Conservation (phyloP, 805 yeast genomes). For the Pichia pseudocactophila region DNA sequence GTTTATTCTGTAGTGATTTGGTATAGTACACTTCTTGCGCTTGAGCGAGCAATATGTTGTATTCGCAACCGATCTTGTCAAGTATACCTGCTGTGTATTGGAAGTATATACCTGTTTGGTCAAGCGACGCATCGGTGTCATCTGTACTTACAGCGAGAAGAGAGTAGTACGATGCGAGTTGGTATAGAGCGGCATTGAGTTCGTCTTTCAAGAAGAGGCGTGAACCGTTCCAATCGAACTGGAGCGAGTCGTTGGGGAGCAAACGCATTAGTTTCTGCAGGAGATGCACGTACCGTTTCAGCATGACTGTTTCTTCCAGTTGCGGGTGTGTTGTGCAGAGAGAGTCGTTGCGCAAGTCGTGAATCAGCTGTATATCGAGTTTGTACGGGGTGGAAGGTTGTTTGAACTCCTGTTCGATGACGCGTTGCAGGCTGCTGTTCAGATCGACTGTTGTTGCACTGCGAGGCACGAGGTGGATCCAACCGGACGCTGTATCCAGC, state of each 20-base stretch:
- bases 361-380: constrained; percentile 30
- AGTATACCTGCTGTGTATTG: constrained; percentile 63
- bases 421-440: constrained; percentile 22
- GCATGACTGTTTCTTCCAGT: constrained; percentile 9
- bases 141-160: constrained; percentile 39
- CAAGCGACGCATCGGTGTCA: constrained; percentile 46
- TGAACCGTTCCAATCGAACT: constrained; percentile 58
- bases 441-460: constrained; percentile 29
- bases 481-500: constrained; percentile 1
- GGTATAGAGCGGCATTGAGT: constrained; percentile 52
- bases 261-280: constrained; percentile 39
- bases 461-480: constrained; percentile 33
- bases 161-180: constrained; percentile 58
- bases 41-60: constrained; percentile 44
- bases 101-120: constrained; percentile 52
- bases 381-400: constrained; percentile 28
- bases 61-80: constrained; percentile 12
- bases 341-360: constrained; percentile 31
- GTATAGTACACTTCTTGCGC: constrained; percentile 87
- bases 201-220: constrained; percentile 50
- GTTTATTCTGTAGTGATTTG: constrained; percentile 42
- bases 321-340: background rate
- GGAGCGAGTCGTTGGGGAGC: constrained; percentile 54
- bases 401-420: constrained; percentile 34
- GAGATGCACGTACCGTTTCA: constrained; percentile 35